Evolutionary conservation across 371 early-diverging fungal species (phyloP).

Genomic region (Blyttiomyces sp.): DNA sequence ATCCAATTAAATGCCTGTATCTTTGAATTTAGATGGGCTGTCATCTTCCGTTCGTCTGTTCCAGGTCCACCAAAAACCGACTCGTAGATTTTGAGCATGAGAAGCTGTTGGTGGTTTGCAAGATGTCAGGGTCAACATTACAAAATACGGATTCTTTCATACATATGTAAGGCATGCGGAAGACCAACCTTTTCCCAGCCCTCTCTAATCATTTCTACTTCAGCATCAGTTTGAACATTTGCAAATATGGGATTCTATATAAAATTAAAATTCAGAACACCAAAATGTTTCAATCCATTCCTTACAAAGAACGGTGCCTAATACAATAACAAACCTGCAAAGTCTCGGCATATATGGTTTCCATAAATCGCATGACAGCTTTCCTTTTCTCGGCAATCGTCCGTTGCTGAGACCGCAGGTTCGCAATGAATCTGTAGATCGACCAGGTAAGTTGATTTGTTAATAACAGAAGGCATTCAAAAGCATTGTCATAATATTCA

Average conservation of each 20-base stretch:
- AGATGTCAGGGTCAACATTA: not conserved
- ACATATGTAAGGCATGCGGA: not conserved
- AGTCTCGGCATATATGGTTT: conserved; percentile 32
- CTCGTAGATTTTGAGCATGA: conserved; percentile 45
- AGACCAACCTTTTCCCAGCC: conserved; percentile 51
- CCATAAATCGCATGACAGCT: conserved; percentile 37
- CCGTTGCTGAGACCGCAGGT: conserved; percentile 26
- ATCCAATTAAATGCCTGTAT: conserved; percentile 41
- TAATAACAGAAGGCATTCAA: not conserved
- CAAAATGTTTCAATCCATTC: too few relatives aligned
- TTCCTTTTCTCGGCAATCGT: conserved; percentile 33
- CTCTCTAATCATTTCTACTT: conserved; percentile 39
- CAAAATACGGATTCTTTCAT: not conserved
- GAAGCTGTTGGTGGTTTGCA: conserved; percentile 26
- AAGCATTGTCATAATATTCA: too few relatives aligned
- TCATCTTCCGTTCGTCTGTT: conserved; percentile 39
- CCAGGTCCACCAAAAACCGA: conserved; percentile 37
- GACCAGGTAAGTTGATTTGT: not conserved
- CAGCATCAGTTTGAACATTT: conserved; percentile 25
- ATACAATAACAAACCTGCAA: conserved; percentile 26
- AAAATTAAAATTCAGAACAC: too few relatives aligned
- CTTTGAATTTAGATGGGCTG: conserved; percentile 30
- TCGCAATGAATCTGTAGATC: conserved; percentile 28
- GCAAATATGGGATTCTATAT: conserved; percentile 31
- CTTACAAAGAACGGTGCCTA: too few relatives aligned